Base-by-base conservation (phyloP, 2,329 filamentous ascomycete species). In the Aspergillus chevalieri region DNA sequence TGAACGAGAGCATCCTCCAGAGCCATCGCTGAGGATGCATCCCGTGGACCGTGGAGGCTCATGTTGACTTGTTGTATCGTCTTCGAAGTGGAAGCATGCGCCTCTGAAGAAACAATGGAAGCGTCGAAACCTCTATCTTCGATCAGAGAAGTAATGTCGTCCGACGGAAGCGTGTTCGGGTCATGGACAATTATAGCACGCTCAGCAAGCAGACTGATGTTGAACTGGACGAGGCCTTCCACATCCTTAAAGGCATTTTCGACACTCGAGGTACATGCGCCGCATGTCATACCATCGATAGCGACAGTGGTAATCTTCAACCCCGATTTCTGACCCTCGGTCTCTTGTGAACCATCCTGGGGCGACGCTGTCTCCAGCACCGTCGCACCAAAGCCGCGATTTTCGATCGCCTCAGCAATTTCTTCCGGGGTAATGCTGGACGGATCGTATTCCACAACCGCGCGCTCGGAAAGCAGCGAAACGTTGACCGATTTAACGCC, bases 201-300 rank as follows among this genome's bases (percentile, higher is more conserved):
- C 68, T 97, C 93, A 3, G 93, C 94, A 28, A 97, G 78, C 57
- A 98, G 75, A 70, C 89, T 95, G 67, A 98, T 94, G 65, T 95
- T 95, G 76, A 97, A 95, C 57, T 90, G 88, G 49, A 89, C 65
- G 14, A 97, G 70, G 19, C 93, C 93, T 8, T 87, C 82, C 2
- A 92, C 71, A 54, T 80, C 81, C 57, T 83, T 81, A 70, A 98
- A 93, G 3, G 87, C 89, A 46, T 82, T 79, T 63, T 96, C 88
- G 1, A 97, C 84, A 5, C 92, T 90, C 1, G 92, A 92, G 0
- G 93, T 97, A 70, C 93, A 98, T 39, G 93, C 89, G 19, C 92
- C 92, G 65, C 93, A 97, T 1, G 93, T 98, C 93, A 98, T 98
- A 46, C 93, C 93, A 58, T 93, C 89, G 48, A 98, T 88, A 4